Percentiles rank a stretch among this genome's conserved stretches.
Evolutionary conservation across 257 asterid species (phyloP).

Genomic region (Euphrasia confusa): DNA sequence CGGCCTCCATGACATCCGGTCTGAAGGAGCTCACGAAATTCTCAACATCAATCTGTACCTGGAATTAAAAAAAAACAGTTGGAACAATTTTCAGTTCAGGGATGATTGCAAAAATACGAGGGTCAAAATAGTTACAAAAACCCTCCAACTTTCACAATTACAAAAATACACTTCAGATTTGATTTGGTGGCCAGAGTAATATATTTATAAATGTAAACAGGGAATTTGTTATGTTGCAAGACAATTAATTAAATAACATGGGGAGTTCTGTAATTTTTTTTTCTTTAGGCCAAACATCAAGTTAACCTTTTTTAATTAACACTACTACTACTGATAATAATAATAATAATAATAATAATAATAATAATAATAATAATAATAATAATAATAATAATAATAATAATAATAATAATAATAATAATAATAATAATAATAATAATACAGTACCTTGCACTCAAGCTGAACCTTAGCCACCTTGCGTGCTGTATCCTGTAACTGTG

Average conservation of each 20-base stretch:
- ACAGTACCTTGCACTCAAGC: conserved; percentile 89
- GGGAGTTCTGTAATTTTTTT: no score
- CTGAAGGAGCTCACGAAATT: conserved; percentile 83
- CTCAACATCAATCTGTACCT: conserved; percentile 92
- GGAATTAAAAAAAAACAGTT: conserved; percentile 8
- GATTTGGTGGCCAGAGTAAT: no score
- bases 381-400: background rate
- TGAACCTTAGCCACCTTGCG: conserved; percentile 91
- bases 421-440: background rate
- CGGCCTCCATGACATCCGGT: conserved; percentile 96
- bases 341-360: background rate
- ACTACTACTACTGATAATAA: background rate
- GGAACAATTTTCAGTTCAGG: background rate
- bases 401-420: background rate
- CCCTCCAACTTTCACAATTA: background rate
- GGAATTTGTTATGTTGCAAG: no score
- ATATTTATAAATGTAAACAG: no score
- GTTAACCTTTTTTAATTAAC: no score
- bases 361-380: background rate
- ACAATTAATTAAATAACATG: no score
- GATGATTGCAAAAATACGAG: background rate
- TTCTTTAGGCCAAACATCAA: no score
- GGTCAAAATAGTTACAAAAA: background rate
- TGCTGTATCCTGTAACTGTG: conserved; percentile 84
- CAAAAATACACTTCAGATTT: background rate